A percentile compares a stretch with the other conserved stretches of the same genome.
Conservation (phyloP, 116 monocot genomes). For the Trichopus zeylanicus region DNA sequence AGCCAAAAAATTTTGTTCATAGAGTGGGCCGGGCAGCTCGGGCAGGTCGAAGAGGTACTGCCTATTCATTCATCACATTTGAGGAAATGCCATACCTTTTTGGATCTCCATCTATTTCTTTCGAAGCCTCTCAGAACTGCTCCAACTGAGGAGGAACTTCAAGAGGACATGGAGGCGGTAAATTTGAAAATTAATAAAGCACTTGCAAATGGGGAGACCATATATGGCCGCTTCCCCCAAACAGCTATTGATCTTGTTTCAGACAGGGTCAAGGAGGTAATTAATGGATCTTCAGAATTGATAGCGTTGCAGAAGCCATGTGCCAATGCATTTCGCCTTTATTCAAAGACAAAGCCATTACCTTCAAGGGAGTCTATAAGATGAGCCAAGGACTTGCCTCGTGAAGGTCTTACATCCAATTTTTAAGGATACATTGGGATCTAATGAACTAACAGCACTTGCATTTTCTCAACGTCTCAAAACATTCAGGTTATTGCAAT, state of each 20-base stretch:
- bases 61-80: slow-evolving; percentile 79
- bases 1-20: slow-evolving; percentile 90
- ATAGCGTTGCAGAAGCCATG: slow-evolving; percentile 48
- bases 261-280: slow-evolving; percentile 56
- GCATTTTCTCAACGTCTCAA: slow-evolving; percentile 90
- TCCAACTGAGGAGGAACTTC: slow-evolving; percentile 77
- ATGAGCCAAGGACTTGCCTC: slow-evolving; percentile 63
- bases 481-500: slow-evolving; percentile 52
- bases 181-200: slow-evolving; percentile 58
- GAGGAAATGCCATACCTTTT: slow-evolving; percentile 83
- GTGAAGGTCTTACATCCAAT: slow-evolving; percentile 75
- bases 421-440: slow-evolving; percentile 46
- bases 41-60: slow-evolving; percentile 79
- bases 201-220: slow-evolving; percentile 68
- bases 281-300: slow-evolving; percentile 56
- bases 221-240: slow-evolving; percentile 89
- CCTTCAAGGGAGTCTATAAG: slow-evolving; percentile 86
- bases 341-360: slow-evolving; percentile 65
- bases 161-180: slow-evolving; percentile 44
- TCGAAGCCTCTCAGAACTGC: slow-evolving; percentile 87
- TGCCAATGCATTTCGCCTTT: slow-evolving; percentile 71
- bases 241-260: slow-evolving; percentile 69
- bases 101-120: slow-evolving; percentile 94
- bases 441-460: slow-evolving; percentile 76
- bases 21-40: slow-evolving; percentile 87